phyloP scores from a whole-genome alignment of 2,329 filamentous ascomycete genomes.

The Metarhizium humberi region DNA sequence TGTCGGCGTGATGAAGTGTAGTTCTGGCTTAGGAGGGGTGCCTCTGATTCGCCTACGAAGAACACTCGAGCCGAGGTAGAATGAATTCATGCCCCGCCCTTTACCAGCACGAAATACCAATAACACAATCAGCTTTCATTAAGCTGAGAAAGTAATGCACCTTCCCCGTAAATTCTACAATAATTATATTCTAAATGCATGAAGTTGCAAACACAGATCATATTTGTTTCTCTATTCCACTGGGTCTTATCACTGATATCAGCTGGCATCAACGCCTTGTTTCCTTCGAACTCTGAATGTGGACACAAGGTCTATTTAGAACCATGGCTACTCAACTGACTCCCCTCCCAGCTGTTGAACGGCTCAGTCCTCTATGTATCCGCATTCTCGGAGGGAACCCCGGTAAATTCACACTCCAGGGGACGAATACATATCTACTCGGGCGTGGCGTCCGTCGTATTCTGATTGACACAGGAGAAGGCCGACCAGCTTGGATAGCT shows the following conservation, averaged over 20 bases:
- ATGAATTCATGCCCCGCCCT: too few species aligned
- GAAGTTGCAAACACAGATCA: not conserved
- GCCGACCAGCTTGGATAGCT: constrained; percentile 61
- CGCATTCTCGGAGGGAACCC: constrained; percentile 87
- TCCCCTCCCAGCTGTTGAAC: constrained; percentile 62
- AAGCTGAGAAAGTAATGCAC: too few species aligned
- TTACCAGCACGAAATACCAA: too few species aligned
- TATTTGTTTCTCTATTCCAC: not conserved
- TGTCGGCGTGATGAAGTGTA: too few species aligned
- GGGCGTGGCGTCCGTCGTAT: constrained; percentile 66
- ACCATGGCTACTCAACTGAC: constrained; percentile 31
- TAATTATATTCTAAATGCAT: not conserved
- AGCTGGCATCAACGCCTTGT: not conserved
- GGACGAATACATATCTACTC: constrained; percentile 92
- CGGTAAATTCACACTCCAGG: constrained; percentile 65
- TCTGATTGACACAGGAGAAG: constrained; percentile 86
- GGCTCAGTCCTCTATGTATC: constrained; percentile 68
- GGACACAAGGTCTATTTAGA: not conserved
- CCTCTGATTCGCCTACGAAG: too few species aligned
- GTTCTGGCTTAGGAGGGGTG: too few species aligned
- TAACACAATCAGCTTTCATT: too few species aligned
- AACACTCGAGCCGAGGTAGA: too few species aligned
- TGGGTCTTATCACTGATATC: not conserved
- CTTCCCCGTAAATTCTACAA: not conserved
- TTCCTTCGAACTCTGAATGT: not conserved